Evolutionary conservation across 768 basidiomycete genomes (phyloP).

Genomic region (Antrodiella citrinella): DNA sequence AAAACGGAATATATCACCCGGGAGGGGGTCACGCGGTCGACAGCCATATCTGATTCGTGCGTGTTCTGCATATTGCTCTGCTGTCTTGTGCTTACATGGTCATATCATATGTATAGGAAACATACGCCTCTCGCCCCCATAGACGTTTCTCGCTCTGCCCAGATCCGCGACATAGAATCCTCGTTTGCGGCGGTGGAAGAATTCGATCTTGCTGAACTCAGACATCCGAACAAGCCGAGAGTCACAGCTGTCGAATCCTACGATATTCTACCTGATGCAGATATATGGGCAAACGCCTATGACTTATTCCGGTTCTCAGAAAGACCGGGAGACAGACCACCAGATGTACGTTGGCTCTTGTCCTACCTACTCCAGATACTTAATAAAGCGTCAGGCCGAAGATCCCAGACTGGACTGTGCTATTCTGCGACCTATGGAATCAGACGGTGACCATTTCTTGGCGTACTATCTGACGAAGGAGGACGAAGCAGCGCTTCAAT

Average conservation of each 20-base stretch:
- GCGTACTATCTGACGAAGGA: slow-evolving; percentile 77
- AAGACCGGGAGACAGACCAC: slow-evolving; percentile 68
- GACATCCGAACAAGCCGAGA: slow-evolving; percentile 73
- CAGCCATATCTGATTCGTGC: slow-evolving; percentile 46
- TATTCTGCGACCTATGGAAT: slow-evolving; percentile 80
- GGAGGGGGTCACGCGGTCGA: slow-evolving; percentile 40
- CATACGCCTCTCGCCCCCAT: slow-evolving; percentile 36
- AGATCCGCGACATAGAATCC: slow-evolving; percentile 70
- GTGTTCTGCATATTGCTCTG: slow-evolving; percentile 17
- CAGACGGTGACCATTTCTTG: slow-evolving; percentile 82
- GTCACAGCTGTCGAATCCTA: slow-evolving; percentile 74
- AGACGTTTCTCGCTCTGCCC: slow-evolving; percentile 68
- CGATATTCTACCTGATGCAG: slow-evolving; percentile 75
- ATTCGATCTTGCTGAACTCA: slow-evolving; percentile 50
- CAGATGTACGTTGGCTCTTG: slow-evolving; percentile 43
- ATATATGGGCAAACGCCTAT: slow-evolving; percentile 86
- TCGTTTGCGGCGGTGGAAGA: slow-evolving; percentile 62
- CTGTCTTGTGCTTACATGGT: neutral
- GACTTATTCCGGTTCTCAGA: slow-evolving; percentile 84
- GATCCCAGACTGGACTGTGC: slow-evolving; percentile 82
- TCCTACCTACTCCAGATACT: neutral
- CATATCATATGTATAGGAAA: slow-evolving; percentile 32
- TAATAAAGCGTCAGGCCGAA: slow-evolving; percentile 38
- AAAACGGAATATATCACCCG: slow-evolving; percentile 86
- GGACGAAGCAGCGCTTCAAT: slow-evolving; percentile 58